Conservation (phyloP, 1,139 yeast genomes). For the Nematodospora anomalae region DNA sequence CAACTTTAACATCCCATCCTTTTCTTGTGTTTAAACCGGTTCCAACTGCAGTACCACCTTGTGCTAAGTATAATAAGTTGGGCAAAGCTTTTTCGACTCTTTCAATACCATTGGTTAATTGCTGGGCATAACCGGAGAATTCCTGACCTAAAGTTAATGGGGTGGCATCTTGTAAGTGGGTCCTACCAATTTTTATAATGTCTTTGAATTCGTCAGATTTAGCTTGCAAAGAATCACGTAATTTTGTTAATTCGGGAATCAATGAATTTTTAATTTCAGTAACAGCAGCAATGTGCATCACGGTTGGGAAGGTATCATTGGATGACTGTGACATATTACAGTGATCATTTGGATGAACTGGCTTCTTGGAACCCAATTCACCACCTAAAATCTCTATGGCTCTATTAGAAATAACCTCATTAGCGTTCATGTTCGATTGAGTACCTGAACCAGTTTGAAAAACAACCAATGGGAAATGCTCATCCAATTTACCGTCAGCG, state of each 20-base stretch:
- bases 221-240: conserved; percentile 72
- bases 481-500: conserved; percentile 83
- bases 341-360: conserved; percentile 98
- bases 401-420: conserved; percentile 96
- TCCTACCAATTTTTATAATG: conserved; percentile 97
- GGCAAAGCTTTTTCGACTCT: conserved; percentile 79
- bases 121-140: conserved; percentile 94
- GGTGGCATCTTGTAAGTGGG: conserved; percentile 98
- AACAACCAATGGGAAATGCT: conserved; percentile 95
- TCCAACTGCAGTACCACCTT: conserved; percentile 99
- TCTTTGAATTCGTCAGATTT: conserved; percentile 81
- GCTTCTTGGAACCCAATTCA: conserved; percentile 81
- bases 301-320: conserved; percentile 98
- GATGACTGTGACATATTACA: conserved; percentile 98
- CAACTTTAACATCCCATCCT: conserved; percentile 86
- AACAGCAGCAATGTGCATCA: conserved; percentile 98
- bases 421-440: conserved; percentile 98
- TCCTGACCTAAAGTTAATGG: conserved; percentile 98
- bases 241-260: conserved; percentile 73
- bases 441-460: conserved; percentile 99
- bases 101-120: conserved; percentile 83
- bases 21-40: conserved; percentile 93
- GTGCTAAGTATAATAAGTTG: conserved; percentile 80
- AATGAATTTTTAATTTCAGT: conserved; percentile 74
- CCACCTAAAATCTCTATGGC: conserved; percentile 97